Percentiles rank a stretch among this genome's conserved stretches.
phyloP scores from a whole-genome alignment of 139 green algal genomes.

The Chlamydomonas eustigma region DNA sequence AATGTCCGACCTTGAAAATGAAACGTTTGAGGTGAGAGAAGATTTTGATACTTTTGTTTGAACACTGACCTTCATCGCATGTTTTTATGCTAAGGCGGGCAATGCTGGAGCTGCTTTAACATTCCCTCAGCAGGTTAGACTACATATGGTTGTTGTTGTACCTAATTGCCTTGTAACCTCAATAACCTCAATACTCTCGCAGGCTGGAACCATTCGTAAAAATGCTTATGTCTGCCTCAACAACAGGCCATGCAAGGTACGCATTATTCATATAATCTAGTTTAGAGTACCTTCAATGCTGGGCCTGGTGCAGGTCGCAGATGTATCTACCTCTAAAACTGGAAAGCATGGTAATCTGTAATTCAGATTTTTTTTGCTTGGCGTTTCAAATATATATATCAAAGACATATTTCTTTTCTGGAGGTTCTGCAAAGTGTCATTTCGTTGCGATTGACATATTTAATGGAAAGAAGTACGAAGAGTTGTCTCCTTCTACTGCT shows the following conservation, averaged over 20 bases:
- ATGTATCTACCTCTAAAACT: constrained; percentile 99
- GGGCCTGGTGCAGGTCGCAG: constrained; percentile 75
- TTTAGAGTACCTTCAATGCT: background rate
- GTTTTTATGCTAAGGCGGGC: no score
- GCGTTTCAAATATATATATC: background rate
- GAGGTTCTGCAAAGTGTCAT: constrained; percentile 90
- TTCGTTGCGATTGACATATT: constrained; percentile 97
- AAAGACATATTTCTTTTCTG: background rate
- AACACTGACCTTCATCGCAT: no score
- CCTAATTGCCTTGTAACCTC: no score
- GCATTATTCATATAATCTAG: background rate
- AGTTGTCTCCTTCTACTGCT: constrained; percentile 95
- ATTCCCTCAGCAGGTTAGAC: no score
- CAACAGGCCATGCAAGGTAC: constrained; percentile 91
- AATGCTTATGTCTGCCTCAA: constrained; percentile 96
- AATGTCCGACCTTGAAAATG: no score
- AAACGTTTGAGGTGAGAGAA: no score
- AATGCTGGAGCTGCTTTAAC: no score
- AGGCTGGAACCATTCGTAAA: constrained; percentile 95
- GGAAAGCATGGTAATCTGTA: constrained; percentile 95
- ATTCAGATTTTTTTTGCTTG: background rate
- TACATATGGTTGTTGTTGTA: no score
- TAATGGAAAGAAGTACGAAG: constrained; percentile 98
- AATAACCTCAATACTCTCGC: no score
- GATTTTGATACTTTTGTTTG: no score